Evolutionary conservation across 768 basidiomycete genomes (phyloP), one percentile per base, ranked within the genome.

Genomic region (Amanita rubescens): DNA sequence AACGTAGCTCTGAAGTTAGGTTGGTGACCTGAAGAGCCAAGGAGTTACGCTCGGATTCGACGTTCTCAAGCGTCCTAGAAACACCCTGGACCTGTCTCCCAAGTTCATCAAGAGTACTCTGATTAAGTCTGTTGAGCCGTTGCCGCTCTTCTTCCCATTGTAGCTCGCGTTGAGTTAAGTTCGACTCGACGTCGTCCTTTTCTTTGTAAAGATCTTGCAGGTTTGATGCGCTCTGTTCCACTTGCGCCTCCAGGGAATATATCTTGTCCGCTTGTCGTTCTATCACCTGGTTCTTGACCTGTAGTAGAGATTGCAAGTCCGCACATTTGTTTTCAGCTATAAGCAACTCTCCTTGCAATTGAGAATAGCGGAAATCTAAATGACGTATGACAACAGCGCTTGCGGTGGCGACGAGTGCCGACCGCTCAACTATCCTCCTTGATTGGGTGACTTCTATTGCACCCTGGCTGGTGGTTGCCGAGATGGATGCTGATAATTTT

Each of bases 21-120:
- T 87, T 85, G 3, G 75, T 72, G 32, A 85, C 67, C 61, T 85
- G 82, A 10, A 87, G 73, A n/a, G 70, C 67, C 17, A 89, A 73
- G 2, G 84, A 80, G 57, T 84, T 76, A 22, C 87, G 81, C 59
- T 86, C 78, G 0, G 84, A 78, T 60, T 86, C 84, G 37, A 79
- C 68, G 37, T 78, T 72, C 42, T 84, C 78, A 12, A 81, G 72
- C 14, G 74, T 65, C 46, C 74, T 69, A 5, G 70, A 69, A 19
- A 78, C 61, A n/a, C 74, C 73, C 5, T 63, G 55, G 9, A 86
- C 63, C 41, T 73, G 76, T 7, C 69, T 65, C 57, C 77, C 71
- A 17, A 75, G 67, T 48, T 73, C 69, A 27, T 74, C 68, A 19
- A 81, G 63, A 25, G 64, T 62, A 39, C 75, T 72, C 43, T 71